These are phyloP conservation scores for Fusarium brevicatenulatum DNA, from an alignment of 2,329 filamentous ascomycete species.

Conservation along the genomic window DNA sequence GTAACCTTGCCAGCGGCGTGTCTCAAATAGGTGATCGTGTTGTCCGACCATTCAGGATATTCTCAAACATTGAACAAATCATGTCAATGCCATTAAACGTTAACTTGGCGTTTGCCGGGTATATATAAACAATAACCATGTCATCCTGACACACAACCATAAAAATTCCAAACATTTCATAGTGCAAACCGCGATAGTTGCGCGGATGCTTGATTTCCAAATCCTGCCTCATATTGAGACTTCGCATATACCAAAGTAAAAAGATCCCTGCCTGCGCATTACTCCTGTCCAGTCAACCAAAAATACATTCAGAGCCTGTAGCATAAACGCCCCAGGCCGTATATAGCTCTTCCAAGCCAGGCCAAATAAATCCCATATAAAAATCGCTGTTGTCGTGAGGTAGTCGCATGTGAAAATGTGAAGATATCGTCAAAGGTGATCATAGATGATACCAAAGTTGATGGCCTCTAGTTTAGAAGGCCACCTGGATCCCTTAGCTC, in stretches of 20 bases:
- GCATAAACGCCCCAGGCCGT: conserved; percentile 27
- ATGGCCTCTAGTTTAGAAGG: conserved; percentile 47
- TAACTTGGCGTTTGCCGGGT: conserved; percentile 46
- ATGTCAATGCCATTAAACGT: conserved; percentile 38
- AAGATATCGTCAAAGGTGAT: conserved; percentile 23
- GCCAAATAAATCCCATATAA: conserved; percentile 2
- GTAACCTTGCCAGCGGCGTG: not conserved
- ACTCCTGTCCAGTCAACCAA: conserved; percentile 16
- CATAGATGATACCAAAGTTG: not conserved
- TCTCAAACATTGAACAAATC: not conserved
- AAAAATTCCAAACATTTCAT: conserved; percentile 17
- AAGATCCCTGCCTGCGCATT: conserved; percentile 10
- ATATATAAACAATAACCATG: conserved; percentile 43
- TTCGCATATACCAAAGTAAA: conserved; percentile 5
- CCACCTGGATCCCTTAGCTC: conserved; percentile 54
- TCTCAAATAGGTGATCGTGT: not conserved
- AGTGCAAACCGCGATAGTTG: conserved; percentile 8
- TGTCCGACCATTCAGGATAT: not conserved
- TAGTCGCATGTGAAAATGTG: conserved; percentile 19
- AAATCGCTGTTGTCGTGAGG: conserved; percentile 32
- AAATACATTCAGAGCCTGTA: conserved; percentile 8
- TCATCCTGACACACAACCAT: conserved; percentile 25
- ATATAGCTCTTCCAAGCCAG: conserved; percentile 24
- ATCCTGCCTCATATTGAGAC: not conserved
- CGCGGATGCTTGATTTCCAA: not conserved